Evolutionary conservation across 176 grass and related monocot genomes (phyloP).

Genomic region (Eragrostis curvula): DNA sequence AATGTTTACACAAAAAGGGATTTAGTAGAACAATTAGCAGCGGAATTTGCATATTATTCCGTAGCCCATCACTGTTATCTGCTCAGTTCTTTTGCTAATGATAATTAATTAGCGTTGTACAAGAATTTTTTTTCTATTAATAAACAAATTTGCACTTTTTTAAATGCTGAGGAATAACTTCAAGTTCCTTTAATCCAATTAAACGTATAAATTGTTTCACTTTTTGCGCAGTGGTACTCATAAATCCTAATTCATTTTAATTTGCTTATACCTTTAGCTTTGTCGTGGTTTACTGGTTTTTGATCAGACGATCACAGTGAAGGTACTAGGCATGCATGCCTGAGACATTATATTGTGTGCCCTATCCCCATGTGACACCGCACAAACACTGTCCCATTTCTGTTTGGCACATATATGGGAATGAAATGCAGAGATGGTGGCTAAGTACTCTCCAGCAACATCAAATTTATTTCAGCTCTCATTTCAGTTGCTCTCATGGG

Average conservation of each 20-base stretch:
- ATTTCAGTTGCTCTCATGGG: conserved; percentile 46
- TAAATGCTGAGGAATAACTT: not conserved
- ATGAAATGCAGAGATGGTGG: conserved; percentile 23
- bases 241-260: not conserved
- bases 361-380: conserved; percentile 33
- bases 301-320: not conserved
- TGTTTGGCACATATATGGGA: conserved; percentile 14
- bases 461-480: conserved; percentile 43
- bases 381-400: conserved; percentile 33
- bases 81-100: not conserved
- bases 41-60: not conserved
- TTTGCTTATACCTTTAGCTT: not conserved
- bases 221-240: not conserved
- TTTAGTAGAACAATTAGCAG: not conserved
- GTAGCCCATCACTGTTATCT: not conserved
- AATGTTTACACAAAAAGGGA: not conserved
- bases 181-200: not conserved
- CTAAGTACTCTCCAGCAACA: conserved; percentile 21
- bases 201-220: not conserved
- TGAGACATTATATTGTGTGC: not conserved
- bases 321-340: not conserved
- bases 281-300: not conserved
- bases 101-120: not conserved
- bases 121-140: not conserved
- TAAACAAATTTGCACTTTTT: not conserved